Evolutionary conservation across 148 eudicot species (phyloP), one percentile per base, ranked within the genome.

Genomic region (Simmondsia chinensis): DNA sequence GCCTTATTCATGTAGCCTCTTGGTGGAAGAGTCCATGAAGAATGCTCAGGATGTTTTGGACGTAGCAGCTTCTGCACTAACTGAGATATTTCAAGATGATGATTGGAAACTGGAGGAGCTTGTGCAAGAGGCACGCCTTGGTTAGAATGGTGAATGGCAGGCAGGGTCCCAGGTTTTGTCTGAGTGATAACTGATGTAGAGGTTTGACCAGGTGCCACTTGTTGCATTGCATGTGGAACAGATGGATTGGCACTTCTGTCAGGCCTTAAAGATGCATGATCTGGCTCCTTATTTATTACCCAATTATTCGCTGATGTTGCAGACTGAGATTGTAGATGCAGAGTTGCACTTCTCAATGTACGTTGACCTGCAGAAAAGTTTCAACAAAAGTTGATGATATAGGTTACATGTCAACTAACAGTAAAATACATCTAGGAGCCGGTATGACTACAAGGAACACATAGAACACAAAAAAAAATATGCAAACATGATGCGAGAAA

Each of bases 1-100:
- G 88, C 51, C 66, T 74, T 82, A 42, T 46, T 85, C 95, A 91
- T 82, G 66, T 84, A 91, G 43, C 79, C 95, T 53, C 88, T 82
- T 10, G 97, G 82, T 46, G 95, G 94, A 56, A 83, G 77, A 48
- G 54, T 74, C 97, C 95, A 91, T 20, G 48, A 31, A 47, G 79
- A 71, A 19, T 49, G 76, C 41, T 63, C 71, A 5, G 68, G 61
- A 56, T 58, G 46, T 48, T 69, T 64, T 20, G 82, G 82, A 14
- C 77, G 69, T 30, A 85, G 57, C 28, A 82, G 35, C 56, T 71
- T 85, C 48, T 85, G 88, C 39, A 85, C 86, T 53, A 79, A 53
- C 63, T 80, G 82, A 45, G 79, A 54, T 50, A 85, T 75, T 61
- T 82, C 94, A 50, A 39, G 46, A 66, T 91, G 97, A 15, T 37